Conservation (phyloP, 2,329 filamentous ascomycete species). For the Teratosphaeriaceae sp. region DNA sequence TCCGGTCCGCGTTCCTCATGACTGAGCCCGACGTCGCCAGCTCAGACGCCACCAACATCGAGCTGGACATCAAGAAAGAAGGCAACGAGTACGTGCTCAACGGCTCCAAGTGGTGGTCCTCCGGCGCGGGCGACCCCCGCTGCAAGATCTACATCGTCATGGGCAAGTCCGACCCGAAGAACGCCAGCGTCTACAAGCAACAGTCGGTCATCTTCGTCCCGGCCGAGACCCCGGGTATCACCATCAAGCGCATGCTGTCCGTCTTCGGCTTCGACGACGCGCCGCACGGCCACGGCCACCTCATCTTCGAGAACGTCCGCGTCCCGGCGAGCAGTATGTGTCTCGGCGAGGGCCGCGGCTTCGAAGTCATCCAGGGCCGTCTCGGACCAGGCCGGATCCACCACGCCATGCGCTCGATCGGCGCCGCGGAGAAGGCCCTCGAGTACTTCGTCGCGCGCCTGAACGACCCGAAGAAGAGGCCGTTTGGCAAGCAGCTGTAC, state of each 20-base stretch:
- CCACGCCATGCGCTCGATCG: constrained; percentile 94
- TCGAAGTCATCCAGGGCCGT: constrained; percentile 97
- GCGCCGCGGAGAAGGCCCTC: constrained; percentile 80
- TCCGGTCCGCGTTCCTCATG: constrained; percentile 43
- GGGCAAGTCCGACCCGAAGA: constrained; percentile 77
- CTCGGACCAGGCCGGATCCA: constrained; percentile 95
- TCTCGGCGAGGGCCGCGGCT: constrained; percentile 86
- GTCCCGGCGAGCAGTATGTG: constrained; percentile 80
- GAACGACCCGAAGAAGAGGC: constrained; percentile 85
- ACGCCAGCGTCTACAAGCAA: constrained; percentile 75
- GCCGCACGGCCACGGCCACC: constrained; percentile 94
- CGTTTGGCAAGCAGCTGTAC: constrained; percentile 80
- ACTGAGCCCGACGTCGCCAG: constrained; percentile 43
- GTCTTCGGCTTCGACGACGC: constrained; percentile 97
- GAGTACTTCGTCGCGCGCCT: constrained; percentile 93
- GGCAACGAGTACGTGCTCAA: constrained; percentile 89
- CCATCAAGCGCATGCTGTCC: constrained; percentile 85
- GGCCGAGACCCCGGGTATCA: constrained; percentile 72
- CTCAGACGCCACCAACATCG: constrained; percentile 45
- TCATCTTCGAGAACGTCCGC: constrained; percentile 82
- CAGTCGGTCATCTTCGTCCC: constrained; percentile 92
- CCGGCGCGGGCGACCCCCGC: constrained; percentile 84
- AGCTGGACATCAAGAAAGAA: constrained; percentile 68
- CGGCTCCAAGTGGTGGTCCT: constrained; percentile 99
- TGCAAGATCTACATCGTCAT: constrained; percentile 95